Evolutionary conservation across 768 basidiomycete genomes (phyloP).

Genomic region (Xerocomus brunneocitrinus): DNA sequence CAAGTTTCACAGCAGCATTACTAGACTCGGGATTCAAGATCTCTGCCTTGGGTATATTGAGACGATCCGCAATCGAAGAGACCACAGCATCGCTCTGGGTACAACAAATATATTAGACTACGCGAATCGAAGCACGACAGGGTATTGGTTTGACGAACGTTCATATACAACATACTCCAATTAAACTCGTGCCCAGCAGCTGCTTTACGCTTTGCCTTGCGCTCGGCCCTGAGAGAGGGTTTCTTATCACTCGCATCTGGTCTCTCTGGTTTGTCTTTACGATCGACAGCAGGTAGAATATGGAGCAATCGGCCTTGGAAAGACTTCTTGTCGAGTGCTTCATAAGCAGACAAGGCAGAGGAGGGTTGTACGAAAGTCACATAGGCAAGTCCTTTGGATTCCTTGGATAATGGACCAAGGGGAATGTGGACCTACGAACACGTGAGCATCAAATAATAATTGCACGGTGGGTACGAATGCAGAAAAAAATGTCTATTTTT

Average conservation of each 20-base stretch:
- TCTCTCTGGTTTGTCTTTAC: slow-evolving; percentile 44
- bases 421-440: slow-evolving; percentile 53
- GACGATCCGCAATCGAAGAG: slow-evolving; percentile 82
- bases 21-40: slow-evolving; percentile 82
- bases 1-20: slow-evolving; percentile 88
- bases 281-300: slow-evolving; percentile 79
- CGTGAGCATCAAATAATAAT: not conserved
- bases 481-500: slow-evolving; percentile 50
- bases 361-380: slow-evolving; percentile 44
- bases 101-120: slow-evolving; percentile 19
- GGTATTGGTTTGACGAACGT: slow-evolving; percentile 56
- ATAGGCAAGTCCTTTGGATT: slow-evolving; percentile 60
- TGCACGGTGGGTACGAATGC: slow-evolving; percentile 20
- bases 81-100: slow-evolving; percentile 90
- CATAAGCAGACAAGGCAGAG: slow-evolving; percentile 65
- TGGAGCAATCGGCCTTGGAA: slow-evolving; percentile 93
- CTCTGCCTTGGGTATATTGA: slow-evolving; percentile 82
- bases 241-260: slow-evolving; percentile 41
- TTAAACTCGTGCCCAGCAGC: slow-evolving; percentile 77
- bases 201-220: slow-evolving; percentile 57
- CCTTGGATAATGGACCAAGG: slow-evolving; percentile 41
- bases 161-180: slow-evolving; percentile 96
- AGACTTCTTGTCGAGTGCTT: slow-evolving; percentile 72
- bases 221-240: slow-evolving; percentile 56
- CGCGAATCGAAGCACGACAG: slow-evolving; percentile 14